Evolutionary conservation across 164 flowering plant genomes (phyloP), one percentile per base, ranked within the genome.

Genomic region (Platanus orientalis): DNA sequence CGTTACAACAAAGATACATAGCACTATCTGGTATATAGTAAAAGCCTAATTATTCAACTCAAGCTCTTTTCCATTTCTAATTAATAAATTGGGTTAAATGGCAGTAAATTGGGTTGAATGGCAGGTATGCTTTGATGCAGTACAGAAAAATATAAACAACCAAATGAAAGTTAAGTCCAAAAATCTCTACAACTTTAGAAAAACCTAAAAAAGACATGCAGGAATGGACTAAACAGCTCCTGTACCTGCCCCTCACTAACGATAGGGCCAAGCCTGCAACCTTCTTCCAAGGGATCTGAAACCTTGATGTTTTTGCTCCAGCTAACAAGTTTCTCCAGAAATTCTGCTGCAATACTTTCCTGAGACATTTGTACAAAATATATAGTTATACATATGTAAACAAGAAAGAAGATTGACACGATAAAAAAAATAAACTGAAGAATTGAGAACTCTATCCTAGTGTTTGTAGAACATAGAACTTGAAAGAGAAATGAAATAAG

Each of bases 261-360:
- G 76, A 92, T 88, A 57, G 99, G 97, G 20, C 99, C 99, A 72
- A 95, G 88, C 77, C 94, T 78, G 78, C 99, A 92, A 24, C 96
- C 99, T 71, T 92, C 96, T 71, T 89, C 94, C 44, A 92, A 57
- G 24, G 99, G 99, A 78, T 95, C 93, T 60, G 99, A 88, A 60
- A 92, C 76, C 76, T 95, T 95, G 59, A 95, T 88, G 63, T 84
- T 86, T 69, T 81, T 82, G 54, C 65, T 42, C 97, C 97, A 95
- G 60, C 75, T 70, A 57, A 83, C 85, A 29, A 95, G 87, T 76
- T 69, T 88, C 64, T 80, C 84, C 39, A 88, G 40, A 75, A 95
- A 95, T 61, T 83, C 79, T 29, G 64, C 60, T 2, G 96, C 97
- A 73, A 95, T 87, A 73, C 76, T 86, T 77, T 95, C 97, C 99